Evolutionary conservation across 495 filamentous ascomycete genomes (phyloP).

Genomic region (Staphylotrichum longicolle): DNA sequence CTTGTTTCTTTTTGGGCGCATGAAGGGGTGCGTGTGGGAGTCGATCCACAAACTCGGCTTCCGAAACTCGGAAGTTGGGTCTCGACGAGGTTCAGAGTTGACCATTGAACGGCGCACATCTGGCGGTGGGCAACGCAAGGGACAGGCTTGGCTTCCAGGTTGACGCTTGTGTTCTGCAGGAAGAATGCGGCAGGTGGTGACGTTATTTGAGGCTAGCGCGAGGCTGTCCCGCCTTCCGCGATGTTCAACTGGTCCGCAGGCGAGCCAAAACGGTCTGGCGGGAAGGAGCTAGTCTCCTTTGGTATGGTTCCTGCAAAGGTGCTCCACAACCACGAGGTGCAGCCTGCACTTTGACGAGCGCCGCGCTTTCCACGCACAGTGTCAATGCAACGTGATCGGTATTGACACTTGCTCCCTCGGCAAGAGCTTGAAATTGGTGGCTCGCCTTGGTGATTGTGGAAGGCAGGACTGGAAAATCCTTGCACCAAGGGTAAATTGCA

Average conservation of each 20-base stretch:
- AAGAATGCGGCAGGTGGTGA: constrained; percentile 13
- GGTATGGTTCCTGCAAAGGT: constrained; percentile 7
- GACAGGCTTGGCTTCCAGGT: no score
- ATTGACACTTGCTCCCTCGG: no score
- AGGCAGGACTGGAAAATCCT: no score
- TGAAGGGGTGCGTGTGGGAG: background rate
- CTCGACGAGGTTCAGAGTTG: no score
- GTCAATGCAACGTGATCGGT: background rate
- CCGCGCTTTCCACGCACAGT: background rate
- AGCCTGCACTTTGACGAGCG: background rate
- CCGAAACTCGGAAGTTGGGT: no score
- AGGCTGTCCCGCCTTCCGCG: constrained; percentile 32
- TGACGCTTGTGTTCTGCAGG: background rate
- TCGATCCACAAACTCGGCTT: background rate
- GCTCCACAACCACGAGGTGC: constrained; percentile 13
- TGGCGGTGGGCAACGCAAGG: no score
- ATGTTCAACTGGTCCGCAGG: constrained; percentile 20
- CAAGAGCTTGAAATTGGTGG: no score
- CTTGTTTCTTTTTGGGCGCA: no score
- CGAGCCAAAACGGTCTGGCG: constrained; percentile 30
- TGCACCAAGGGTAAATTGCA: no score
- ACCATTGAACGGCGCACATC: no score
- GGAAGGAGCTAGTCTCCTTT: constrained; percentile 28
- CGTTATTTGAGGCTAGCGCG: constrained; percentile 22
- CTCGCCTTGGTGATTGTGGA: no score